Percentiles rank a stretch among this genome's conserved stretches.
Evolutionary conservation across 2,329 filamentous ascomycete species (phyloP).

Genomic region (Xylogone sp.): DNA sequence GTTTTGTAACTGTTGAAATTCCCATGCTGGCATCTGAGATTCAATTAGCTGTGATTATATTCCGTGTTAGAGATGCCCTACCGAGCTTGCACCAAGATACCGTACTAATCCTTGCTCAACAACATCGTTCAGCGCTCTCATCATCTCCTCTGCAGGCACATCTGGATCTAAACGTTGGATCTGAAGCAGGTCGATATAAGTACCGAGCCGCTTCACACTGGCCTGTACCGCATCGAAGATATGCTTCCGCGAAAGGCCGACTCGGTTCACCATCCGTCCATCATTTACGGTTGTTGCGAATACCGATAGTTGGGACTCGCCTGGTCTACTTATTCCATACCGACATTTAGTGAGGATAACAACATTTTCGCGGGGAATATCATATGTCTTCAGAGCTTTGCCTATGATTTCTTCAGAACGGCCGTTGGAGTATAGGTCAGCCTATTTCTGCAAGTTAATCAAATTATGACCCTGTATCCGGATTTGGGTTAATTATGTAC

Average conservation of each 20-base stretch:
- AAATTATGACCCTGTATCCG: too few species aligned
- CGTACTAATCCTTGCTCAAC: slow-evolving; percentile 25
- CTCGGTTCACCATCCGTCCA: slow-evolving; percentile 40
- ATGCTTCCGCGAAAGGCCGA: slow-evolving; percentile 55
- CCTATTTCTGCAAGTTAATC: slow-evolving; percentile 15
- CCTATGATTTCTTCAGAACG: slow-evolving; percentile 27
- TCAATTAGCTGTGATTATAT: too few species aligned
- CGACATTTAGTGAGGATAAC: slow-evolving; percentile 62
- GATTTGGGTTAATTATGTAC: too few species aligned
- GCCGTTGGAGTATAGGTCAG: slow-evolving; percentile 59
- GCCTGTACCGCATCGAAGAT: slow-evolving; percentile 61
- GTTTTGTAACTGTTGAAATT: slow-evolving; percentile 49
- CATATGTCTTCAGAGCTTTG: slow-evolving; percentile 59
- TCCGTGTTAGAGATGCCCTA: neutral
- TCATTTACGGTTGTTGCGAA: slow-evolving; percentile 28
- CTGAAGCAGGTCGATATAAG: slow-evolving; percentile 50
- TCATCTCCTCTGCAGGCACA: slow-evolving; percentile 46
- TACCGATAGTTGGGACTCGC: slow-evolving; percentile 36
- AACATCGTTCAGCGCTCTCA: slow-evolving; percentile 46
- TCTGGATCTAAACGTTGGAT: slow-evolving; percentile 54
- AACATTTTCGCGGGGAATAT: slow-evolving; percentile 59
- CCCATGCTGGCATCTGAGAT: slow-evolving; percentile 45
- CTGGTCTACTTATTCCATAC: slow-evolving; percentile 37
- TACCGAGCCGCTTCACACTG: slow-evolving; percentile 34
- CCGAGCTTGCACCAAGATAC: slow-evolving; percentile 29